Percentiles rank a stretch among this genome's conserved stretches.
phyloP scores from a whole-genome alignment of 768 basidiomycete species.

The Leccinellum rugosiceps region DNA sequence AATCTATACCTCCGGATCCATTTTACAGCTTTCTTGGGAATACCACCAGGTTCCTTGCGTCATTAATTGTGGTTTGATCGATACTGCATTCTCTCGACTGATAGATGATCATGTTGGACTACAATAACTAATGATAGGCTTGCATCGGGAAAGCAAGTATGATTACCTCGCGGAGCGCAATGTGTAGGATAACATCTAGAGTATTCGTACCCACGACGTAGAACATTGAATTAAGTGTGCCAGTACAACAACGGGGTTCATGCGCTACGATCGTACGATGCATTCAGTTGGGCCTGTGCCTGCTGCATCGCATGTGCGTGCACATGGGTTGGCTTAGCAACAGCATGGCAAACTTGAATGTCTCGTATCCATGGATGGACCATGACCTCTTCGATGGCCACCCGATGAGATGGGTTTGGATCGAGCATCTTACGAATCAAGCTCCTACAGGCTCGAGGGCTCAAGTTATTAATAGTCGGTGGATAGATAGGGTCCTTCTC shows the following conservation, averaged over 20 bases:
- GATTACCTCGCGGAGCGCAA: conserved; percentile 3
- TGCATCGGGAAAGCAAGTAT: conserved; percentile 3
- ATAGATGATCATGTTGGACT: conserved; percentile 15
- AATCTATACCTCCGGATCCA: conserved; percentile 19
- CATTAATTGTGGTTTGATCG: neutral
- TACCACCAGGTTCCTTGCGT: conserved; percentile 3
- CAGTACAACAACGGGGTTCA: neutral
- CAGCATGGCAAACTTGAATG: conserved; percentile 80
- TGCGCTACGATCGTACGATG: neutral
- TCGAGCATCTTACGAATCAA: conserved; percentile 93
- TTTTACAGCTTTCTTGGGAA: conserved; percentile 11
- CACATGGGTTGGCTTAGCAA: conserved; percentile 61
- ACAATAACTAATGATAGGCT: conserved; percentile 20
- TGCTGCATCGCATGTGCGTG: conserved; percentile 66
- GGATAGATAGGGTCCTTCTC: conserved; percentile 35
- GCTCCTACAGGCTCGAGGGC: conserved; percentile 77
- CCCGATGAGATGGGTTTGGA: conserved; percentile 79
- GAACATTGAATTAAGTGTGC: neutral
- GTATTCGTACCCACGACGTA: conserved; percentile 3
- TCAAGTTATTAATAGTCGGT: conserved; percentile 84
- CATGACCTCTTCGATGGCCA: conserved; percentile 77
- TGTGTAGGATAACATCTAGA: conserved; percentile 22
- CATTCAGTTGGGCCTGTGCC: conserved; percentile 44
- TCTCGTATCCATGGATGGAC: conserved; percentile 73
- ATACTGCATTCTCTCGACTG: neutral